These are phyloP conservation scores for Dactylellina leptospora DNA, from an alignment of 2,329 filamentous ascomycete genomes.

Conservation along the genomic window DNA sequence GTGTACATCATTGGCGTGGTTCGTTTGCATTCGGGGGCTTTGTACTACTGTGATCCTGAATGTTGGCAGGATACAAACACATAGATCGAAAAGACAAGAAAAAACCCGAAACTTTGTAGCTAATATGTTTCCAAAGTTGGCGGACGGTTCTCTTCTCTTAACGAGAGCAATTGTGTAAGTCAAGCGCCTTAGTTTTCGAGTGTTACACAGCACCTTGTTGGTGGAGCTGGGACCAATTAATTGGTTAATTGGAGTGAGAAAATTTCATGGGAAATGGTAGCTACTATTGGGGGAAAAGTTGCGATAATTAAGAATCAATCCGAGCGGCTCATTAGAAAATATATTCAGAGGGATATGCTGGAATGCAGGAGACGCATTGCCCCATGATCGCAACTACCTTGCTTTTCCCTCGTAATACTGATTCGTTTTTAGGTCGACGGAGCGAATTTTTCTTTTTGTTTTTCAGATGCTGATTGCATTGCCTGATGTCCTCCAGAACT, in stretches of 20 bases:
- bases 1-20: background rate
- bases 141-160: background rate
- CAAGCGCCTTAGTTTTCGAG: constrained; percentile 10
- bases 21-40: constrained; percentile 32
- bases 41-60: constrained; percentile 41
- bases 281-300: too few species aligned
- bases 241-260: too few species aligned
- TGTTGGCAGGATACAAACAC: constrained; percentile 50
- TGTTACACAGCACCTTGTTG: constrained; percentile 45
- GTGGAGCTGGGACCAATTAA: too few species aligned
- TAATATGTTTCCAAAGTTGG: constrained; percentile 23
- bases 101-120: constrained; percentile 47
- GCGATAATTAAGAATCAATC: background rate
- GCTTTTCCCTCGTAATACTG: constrained; percentile 23
- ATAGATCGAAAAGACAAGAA: too few species aligned
- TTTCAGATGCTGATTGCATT: too few species aligned
- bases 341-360: too few species aligned
- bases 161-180: background rate
- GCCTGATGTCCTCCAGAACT: constrained; percentile 11
- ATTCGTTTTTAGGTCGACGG: too few species aligned
- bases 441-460: background rate
- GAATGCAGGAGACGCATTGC: too few species aligned
- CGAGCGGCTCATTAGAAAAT: too few species aligned
- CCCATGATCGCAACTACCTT: too few species aligned
- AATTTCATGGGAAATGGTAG: too few species aligned